These are phyloP conservation scores for Thalassiosira livingstoniorum DNA, from an alignment of 352 stramenopile genomes.

Conservation along the genomic window DNA sequence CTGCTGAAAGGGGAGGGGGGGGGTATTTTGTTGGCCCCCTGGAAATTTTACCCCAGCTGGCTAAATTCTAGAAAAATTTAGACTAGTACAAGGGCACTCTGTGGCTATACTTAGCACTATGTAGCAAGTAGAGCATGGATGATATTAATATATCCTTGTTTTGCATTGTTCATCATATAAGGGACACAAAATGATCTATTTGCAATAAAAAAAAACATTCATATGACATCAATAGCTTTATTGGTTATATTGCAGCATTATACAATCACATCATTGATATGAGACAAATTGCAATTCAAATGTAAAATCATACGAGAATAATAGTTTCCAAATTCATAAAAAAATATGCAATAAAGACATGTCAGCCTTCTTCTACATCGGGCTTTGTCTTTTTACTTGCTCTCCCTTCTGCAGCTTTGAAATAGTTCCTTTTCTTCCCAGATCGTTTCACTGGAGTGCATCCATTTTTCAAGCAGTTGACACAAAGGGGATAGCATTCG, in stretches of 20 bases:
- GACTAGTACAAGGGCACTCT: not conserved
- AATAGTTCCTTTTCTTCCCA: not conserved
- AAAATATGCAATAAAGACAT: not conserved
- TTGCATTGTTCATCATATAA: too few relatives aligned
- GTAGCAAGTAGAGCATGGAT: not conserved
- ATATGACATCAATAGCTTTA: not conserved
- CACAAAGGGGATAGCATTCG: slow-evolving; percentile 3
- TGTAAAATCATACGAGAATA: not conserved
- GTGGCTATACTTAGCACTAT: too few relatives aligned
- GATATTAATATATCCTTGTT: not conserved
- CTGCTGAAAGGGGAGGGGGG: too few relatives aligned
- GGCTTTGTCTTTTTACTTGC: not conserved
- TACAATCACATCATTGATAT: not conserved
- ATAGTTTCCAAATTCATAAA: not conserved
- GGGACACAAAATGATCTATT: too few relatives aligned
- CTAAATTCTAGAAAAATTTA: too few relatives aligned
- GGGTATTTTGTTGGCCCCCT: too few relatives aligned
- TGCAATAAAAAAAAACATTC: too few relatives aligned
- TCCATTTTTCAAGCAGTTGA: not conserved
- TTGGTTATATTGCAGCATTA: not conserved
- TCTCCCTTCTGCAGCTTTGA: not conserved
- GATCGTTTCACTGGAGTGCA: not conserved
- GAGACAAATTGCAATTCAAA: not conserved
- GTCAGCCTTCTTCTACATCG: not conserved
- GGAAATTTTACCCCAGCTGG: too few relatives aligned